These are phyloP conservation scores for Exophiala sp. DNA, from an alignment of 2,329 filamentous ascomycete genomes.

Conservation along the genomic window DNA sequence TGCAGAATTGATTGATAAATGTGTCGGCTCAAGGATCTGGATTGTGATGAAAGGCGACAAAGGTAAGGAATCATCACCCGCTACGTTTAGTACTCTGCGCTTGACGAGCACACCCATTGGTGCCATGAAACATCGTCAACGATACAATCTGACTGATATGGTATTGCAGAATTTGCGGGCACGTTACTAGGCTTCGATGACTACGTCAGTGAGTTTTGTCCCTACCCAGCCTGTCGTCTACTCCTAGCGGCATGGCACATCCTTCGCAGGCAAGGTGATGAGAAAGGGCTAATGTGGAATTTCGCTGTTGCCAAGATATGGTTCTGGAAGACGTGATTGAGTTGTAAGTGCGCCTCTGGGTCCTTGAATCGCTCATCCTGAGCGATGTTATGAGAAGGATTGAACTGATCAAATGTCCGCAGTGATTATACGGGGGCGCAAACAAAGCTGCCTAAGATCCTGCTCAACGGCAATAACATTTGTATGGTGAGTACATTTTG, in stretches of 20 bases:
- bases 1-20: conserved; percentile 95
- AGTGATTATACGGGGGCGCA: conserved; percentile 78
- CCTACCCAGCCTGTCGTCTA: not conserved
- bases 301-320: conserved; percentile 66
- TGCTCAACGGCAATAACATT: conserved; percentile 96
- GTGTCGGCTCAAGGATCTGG: conserved; percentile 95
- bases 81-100: too few species aligned
- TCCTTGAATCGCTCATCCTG: not conserved
- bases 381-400: too few species aligned
- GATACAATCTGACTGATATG: not conserved
- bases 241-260: not conserved
- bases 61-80: conserved; percentile 49
- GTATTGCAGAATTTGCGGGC: conserved; percentile 77
- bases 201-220: conserved; percentile 83
- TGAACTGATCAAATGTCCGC: too few species aligned
- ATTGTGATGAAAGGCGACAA: conserved; percentile 99
- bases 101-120: too few species aligned
- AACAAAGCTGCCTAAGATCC: conserved; percentile 85
- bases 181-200: conserved; percentile 95
- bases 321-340: conserved; percentile 95
- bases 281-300: not conserved
- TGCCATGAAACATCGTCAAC: too few species aligned
- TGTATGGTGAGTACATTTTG: conserved; percentile 71
- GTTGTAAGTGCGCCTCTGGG: conserved; percentile 57
- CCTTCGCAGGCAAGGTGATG: not conserved